These are phyloP conservation scores for Lenwebbia sp. DNA, from an alignment of 345 rosid genomes.

Conservation along the genomic window DNA sequence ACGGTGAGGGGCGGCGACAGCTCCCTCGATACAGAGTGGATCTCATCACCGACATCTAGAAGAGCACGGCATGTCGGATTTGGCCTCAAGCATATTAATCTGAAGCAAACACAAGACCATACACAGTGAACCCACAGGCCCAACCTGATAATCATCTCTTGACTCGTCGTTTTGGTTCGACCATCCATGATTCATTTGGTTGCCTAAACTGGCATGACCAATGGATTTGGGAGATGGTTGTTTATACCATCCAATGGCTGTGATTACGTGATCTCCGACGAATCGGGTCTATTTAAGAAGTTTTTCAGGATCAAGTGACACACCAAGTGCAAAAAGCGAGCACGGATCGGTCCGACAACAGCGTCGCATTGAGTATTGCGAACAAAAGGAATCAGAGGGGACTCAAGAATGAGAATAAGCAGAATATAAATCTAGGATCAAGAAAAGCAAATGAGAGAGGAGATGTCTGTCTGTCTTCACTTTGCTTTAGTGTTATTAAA, in stretches of 20 bases:
- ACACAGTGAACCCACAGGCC: neutral
- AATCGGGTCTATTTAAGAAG: neutral
- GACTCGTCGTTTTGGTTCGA: neutral
- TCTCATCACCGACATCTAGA: neutral
- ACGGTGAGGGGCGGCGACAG: neutral
- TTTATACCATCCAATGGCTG: neutral
- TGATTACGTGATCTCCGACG: neutral
- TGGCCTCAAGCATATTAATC: neutral
- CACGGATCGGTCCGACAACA: neutral
- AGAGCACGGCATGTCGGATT: neutral
- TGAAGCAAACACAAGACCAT: neutral
- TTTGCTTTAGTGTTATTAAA: constrained; percentile 14
- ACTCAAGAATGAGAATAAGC: neutral
- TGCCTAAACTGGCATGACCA: neutral
- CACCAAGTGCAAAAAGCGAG: neutral
- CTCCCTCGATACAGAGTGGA: neutral
- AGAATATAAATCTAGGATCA: neutral
- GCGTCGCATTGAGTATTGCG: neutral
- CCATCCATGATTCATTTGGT: neutral
- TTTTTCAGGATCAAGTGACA: neutral
- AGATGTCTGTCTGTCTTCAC: neutral
- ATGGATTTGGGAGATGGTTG: neutral
- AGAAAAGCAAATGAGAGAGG: neutral
- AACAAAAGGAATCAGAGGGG: neutral
- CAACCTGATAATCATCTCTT: neutral